Evolutionary conservation across 768 basidiomycete genomes (phyloP).

Genomic region (Pulveroboletus frians): DNA sequence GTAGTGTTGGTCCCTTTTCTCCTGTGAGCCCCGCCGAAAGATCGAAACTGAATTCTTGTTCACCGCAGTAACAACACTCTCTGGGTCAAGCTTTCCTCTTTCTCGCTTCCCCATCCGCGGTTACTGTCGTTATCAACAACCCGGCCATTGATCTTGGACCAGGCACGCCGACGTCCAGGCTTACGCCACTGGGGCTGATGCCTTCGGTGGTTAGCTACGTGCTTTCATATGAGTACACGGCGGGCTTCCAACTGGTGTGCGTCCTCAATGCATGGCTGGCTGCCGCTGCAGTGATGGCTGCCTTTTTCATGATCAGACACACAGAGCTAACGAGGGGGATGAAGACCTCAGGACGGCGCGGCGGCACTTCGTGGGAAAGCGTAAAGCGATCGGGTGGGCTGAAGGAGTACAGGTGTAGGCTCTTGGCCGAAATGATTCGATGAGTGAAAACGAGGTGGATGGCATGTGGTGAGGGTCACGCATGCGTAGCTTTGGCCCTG

Average conservation of each 20-base stretch:
- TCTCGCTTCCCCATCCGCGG: conserved; percentile 36
- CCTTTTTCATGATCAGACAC: conserved; percentile 57
- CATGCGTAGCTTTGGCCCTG: background rate
- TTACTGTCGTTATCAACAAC: conserved; percentile 45
- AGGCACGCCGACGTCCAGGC: conserved; percentile 28
- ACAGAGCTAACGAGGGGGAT: conserved; percentile 54
- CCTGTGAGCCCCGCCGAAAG: background rate
- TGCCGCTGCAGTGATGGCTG: conserved; percentile 49
- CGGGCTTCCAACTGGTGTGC: conserved; percentile 57
- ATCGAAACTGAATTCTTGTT: background rate
- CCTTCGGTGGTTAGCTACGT: conserved; percentile 35
- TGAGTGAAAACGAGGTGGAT: background rate
- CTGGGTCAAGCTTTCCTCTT: conserved; percentile 34
- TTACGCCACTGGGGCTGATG: conserved; percentile 35
- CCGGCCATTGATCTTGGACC: conserved; percentile 37
- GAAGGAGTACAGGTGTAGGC: conserved; percentile 9
- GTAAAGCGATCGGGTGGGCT: background rate
- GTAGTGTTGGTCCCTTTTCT: conserved; percentile 40
- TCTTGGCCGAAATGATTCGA: background rate
- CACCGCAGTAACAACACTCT: conserved; percentile 43
- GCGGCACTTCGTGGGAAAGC: background rate
- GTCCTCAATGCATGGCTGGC: conserved; percentile 54
- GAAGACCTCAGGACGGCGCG: conserved; percentile 41
- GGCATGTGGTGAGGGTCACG: conserved; percentile 1
- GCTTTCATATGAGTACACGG: conserved; percentile 46